Evolutionary conservation across 257 asterid genomes (phyloP).

Genomic region (Solanum gracilifrons): DNA sequence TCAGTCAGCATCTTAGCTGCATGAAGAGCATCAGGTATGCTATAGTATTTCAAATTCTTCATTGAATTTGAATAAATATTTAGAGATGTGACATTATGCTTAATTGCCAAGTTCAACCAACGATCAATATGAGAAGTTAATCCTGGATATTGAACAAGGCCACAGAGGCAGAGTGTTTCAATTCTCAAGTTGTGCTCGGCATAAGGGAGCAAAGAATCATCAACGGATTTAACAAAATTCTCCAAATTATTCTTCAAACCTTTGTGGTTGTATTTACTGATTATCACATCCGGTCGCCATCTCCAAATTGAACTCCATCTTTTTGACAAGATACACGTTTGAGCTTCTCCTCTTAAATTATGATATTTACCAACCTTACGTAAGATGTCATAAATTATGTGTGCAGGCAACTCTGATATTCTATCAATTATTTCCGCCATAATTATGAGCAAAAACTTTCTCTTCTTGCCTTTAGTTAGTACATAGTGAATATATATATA

Average conservation of each 20-base stretch:
- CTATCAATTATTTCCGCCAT: not conserved
- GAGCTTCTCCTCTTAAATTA: not conserved
- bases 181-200: not conserved
- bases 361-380: not conserved
- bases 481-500: too few relatives aligned
- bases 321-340: not conserved
- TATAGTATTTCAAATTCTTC: too few relatives aligned
- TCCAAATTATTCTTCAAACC: not conserved
- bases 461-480: too few relatives aligned
- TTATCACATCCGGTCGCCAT: not conserved
- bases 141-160: not conserved
- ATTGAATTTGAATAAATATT: not conserved
- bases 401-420: not conserved
- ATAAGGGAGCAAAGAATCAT: not conserved
- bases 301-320: not conserved
- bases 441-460: too few relatives aligned
- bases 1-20: not conserved
- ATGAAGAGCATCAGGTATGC: not conserved
- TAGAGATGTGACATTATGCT: not conserved
- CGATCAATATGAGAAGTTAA: not conserved
- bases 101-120: not conserved
- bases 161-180: not conserved
- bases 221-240: not conserved
- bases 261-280: not conserved
- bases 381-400: not conserved